Conservation (phyloP, 345 rosid species). For the Barbarea vulgaris region DNA sequence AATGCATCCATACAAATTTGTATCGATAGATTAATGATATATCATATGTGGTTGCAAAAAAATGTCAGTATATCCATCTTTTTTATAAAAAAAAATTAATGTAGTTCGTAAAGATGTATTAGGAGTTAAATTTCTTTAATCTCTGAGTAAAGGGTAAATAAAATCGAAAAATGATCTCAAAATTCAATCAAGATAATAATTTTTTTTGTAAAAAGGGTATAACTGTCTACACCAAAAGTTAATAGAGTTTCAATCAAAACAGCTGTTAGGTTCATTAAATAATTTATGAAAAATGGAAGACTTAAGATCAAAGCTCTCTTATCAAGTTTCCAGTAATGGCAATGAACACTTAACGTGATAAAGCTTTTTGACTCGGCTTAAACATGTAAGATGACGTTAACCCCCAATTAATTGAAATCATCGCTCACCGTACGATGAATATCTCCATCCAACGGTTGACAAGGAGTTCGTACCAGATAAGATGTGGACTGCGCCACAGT, state of each 20-base stretch:
- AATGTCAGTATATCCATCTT: background rate
- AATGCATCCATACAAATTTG: background rate
- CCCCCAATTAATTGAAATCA: conserved; percentile 32
- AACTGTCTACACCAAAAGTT: conserved; percentile 1
- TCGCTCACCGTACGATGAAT: conserved; percentile 35
- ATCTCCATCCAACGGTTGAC: conserved; percentile 22
- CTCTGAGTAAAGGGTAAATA: background rate
- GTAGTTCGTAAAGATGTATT: background rate
- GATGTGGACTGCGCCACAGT: conserved; percentile 54
- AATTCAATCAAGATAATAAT: background rate
- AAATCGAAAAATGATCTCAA: background rate
- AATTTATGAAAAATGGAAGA: conserved; percentile 26
- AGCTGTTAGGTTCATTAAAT: conserved; percentile 36
- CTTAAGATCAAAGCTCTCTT: conserved; percentile 42
- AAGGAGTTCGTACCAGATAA: conserved; percentile 38
- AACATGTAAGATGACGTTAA: conserved; percentile 55
- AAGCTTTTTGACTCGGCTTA: conserved; percentile 55
- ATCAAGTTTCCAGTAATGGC: conserved; percentile 53
- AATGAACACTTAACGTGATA: conserved; percentile 48
- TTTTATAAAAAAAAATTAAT: background rate
- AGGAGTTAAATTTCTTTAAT: background rate
- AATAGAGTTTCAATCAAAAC: conserved; percentile 40
- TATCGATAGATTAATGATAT: background rate
- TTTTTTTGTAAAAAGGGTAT: background rate
- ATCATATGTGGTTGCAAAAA: background rate